These are phyloP conservation scores for Aspergillus viridinutans DNA, from an alignment of 2,329 filamentous ascomycete genomes.

Conservation along the genomic window DNA sequence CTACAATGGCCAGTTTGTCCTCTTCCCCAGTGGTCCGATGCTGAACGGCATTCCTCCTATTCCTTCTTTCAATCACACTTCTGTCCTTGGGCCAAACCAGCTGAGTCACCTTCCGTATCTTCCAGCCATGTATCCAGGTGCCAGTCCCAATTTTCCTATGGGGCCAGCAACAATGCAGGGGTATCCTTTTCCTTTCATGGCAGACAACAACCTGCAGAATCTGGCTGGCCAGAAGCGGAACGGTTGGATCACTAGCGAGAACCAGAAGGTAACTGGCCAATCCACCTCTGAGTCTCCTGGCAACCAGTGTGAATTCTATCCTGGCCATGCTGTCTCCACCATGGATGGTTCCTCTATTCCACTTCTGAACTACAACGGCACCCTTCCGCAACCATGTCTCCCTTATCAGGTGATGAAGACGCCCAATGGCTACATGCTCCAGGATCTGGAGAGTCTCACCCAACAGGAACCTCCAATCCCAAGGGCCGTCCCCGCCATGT, in stretches of 20 bases:
- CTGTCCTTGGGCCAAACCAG: slow-evolving; percentile 30
- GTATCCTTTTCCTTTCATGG: slow-evolving; percentile 35
- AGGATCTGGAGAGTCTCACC: slow-evolving; percentile 60
- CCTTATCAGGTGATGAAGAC: slow-evolving; percentile 46
- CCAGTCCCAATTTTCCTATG: slow-evolving; percentile 30
- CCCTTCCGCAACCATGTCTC: slow-evolving; percentile 52
- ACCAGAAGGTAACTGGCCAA: slow-evolving; percentile 51
- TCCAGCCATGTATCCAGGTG: slow-evolving; percentile 34
- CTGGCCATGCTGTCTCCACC: slow-evolving; percentile 49
- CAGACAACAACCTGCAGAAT: slow-evolving; percentile 34
- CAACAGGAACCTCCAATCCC: slow-evolving; percentile 79
- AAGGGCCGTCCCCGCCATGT: slow-evolving; percentile 81
- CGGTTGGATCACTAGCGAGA: slow-evolving; percentile 42
- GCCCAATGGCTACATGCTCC: slow-evolving; percentile 42
- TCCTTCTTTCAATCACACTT: slow-evolving; percentile 25
- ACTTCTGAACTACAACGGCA: slow-evolving; percentile 54
- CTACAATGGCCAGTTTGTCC: slow-evolving; percentile 26
- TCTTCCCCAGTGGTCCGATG: slow-evolving; percentile 31
- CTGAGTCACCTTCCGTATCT: slow-evolving; percentile 34
- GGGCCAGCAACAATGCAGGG: slow-evolving; percentile 27
- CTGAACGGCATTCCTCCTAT: slow-evolving; percentile 28
- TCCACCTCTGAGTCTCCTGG: slow-evolving; percentile 57
- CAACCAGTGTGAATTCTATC: slow-evolving; percentile 56
- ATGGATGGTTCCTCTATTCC: slow-evolving; percentile 56
- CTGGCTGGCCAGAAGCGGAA: slow-evolving; percentile 33